These are phyloP conservation scores for Kodamaea sagamina DNA, from an alignment of 805 yeast genomes.

Conservation along the genomic window DNA sequence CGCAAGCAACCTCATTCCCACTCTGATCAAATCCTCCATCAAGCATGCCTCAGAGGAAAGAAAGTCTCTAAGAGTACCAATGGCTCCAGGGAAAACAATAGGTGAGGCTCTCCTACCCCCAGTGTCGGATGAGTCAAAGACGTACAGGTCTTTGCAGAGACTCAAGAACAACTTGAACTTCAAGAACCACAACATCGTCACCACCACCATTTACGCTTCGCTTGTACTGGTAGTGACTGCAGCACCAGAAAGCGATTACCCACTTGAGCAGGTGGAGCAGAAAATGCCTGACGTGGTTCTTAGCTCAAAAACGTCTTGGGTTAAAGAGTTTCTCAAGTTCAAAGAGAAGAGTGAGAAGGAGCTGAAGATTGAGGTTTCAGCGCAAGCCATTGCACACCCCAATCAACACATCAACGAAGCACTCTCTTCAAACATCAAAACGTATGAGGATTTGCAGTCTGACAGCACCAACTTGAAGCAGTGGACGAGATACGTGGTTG, in stretches of 20 bases:
- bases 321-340: conserved; percentile 25
- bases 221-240: not conserved
- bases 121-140: conserved; percentile 10
- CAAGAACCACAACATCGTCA: not conserved
- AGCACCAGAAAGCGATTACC: not conserved
- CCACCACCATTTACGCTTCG: not conserved
- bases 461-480: conserved; percentile 26
- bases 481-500: conserved; percentile 25
- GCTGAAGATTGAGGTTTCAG: not conserved
- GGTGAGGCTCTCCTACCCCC: conserved; percentile 13
- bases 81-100: conserved; percentile 8
- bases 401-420: conserved; percentile 8
- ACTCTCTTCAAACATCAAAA: conserved; percentile 21
- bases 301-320: conserved; percentile 24
- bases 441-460: conserved; percentile 27
- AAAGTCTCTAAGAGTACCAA: conserved; percentile 4
- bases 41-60: not conserved
- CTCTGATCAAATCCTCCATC: conserved; percentile 3
- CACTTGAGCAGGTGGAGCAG: not conserved
- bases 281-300: conserved; percentile 5
- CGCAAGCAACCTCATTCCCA: conserved; percentile 1
- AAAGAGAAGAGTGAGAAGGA: conserved; percentile 11
- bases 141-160: conserved; percentile 5
- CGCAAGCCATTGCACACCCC: too few relatives aligned
- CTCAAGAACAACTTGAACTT: conserved; percentile 1